Evolutionary conservation across 495 filamentous ascomycete species (phyloP), one percentile per base, ranked within the genome.

Genomic region (Penicillium flavigenum): DNA sequence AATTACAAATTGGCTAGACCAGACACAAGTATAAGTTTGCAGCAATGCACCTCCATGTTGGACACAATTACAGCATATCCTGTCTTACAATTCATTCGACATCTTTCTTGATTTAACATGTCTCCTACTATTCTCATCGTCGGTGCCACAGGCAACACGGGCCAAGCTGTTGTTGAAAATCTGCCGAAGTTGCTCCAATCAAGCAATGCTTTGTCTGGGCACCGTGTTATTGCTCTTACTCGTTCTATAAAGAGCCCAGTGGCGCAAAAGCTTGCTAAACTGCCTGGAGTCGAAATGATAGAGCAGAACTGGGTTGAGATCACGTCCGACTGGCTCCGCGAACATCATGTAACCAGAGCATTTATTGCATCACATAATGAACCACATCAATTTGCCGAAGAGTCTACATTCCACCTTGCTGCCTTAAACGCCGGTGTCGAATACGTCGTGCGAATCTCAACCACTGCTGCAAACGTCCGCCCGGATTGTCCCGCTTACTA

Each of bases 361-460:
- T 80, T 78, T 57, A 71, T 80, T 36, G 77, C 77, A 44, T 65
- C 76, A 0, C 74, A 73, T 61, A 72, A 68, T 48, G 55, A 70
- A 26, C 70, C 70, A 0, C 69, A 62, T 31, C 71, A 76, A 29
- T 80, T 80, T 49, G 63, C 68, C 42, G 74, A 78, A n/a, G 77
- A 80, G 57, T 69, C 74, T 0, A 59, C 58, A 0, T 77, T 80
- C 50, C 63, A 73, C 46, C 1, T 74, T 11, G 60, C 59, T 2
- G 74, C 74, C 24, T 74, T 78, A 27, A 52, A 63, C 2, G 77
- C 77, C 1, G 69, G 72, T 19, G 72, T 80, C n/a, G 57, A 76
- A 47, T 80, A 80, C 59, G 72, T 79, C 9, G 76, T 80, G 36
- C 73, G 76, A 17, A 80, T 79, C 56, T 80, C 76, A 2, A 80